These are phyloP conservation scores for Microbotryum saponariae DNA, from an alignment of 1,284 basidiomycete species.

Conservation along the genomic window DNA sequence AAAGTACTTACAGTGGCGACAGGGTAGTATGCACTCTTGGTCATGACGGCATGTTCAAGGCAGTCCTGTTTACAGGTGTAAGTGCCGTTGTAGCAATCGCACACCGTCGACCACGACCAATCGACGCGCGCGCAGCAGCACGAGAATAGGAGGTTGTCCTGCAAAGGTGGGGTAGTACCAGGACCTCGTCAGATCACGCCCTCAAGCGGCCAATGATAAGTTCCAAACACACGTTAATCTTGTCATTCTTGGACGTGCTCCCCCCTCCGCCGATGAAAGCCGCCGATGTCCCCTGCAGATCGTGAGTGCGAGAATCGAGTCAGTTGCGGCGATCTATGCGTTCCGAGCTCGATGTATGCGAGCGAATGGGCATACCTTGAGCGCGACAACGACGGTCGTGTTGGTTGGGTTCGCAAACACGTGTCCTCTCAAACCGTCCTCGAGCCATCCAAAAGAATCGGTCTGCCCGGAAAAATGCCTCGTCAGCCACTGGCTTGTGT, in stretches of 20 bases:
- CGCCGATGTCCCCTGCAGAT: constrained; percentile 65
- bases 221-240: constrained; percentile 56
- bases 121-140: constrained; percentile 94
- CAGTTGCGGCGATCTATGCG: neutral
- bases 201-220: neutral
- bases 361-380: constrained; percentile 51
- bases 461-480: constrained; percentile 45
- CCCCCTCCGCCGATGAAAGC: constrained; percentile 63
- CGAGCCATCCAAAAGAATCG: constrained; percentile 88
- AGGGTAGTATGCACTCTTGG: constrained; percentile 83
- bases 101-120: constrained; percentile 92
- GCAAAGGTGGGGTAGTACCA: neutral
- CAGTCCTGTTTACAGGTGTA: constrained; percentile 79
- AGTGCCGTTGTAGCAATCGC: constrained; percentile 75
- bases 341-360: neutral
- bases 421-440: constrained; percentile 83
- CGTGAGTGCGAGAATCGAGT: neutral
- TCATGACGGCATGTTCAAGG: constrained; percentile 65
- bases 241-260: constrained; percentile 84
- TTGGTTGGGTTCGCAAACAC: constrained; percentile 66
- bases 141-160: constrained; percentile 91
- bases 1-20: constrained; percentile 58
- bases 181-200: neutral
- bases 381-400: constrained; percentile 73
- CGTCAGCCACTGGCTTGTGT: too few species aligned